Evolutionary conservation across 306 rosid species (phyloP).

Genomic region (Dryas drummondii): DNA sequence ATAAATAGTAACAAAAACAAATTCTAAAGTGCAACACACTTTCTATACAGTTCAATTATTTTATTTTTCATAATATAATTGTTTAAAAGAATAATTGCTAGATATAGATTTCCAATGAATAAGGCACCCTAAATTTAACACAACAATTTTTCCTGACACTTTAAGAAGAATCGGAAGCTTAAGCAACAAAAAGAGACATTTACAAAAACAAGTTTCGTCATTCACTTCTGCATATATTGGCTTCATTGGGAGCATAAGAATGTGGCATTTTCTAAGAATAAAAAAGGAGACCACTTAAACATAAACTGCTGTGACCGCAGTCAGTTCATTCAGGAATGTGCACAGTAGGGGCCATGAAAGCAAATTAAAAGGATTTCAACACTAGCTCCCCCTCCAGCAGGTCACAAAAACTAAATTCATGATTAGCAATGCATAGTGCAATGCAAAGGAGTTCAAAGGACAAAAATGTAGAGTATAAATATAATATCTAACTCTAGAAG

Average conservation of each 20-base stretch:
- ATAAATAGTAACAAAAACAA: neutral
- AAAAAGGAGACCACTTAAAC: neutral
- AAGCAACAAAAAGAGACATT: neutral
- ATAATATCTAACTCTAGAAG: conserved; percentile 3
- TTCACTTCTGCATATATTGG: neutral
- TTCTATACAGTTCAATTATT: neutral
- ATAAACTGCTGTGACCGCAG: neutral
- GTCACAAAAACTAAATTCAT: neutral
- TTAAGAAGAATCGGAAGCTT: neutral
- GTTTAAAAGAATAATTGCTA: neutral
- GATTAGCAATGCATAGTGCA: neutral
- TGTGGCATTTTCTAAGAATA: neutral
- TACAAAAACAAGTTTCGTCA: neutral
- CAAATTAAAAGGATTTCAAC: neutral
- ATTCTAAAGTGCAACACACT: neutral
- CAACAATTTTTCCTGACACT: neutral
- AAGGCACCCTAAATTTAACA: neutral
- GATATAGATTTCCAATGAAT: neutral
- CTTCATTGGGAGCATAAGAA: neutral
- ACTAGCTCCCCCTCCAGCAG: neutral
- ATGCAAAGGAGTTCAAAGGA: neutral
- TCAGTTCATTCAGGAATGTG: conserved; percentile 1
- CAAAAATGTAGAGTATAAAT: neutral
- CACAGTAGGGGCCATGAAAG: neutral
- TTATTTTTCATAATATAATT: neutral